Evolutionary conservation across 768 basidiomycete genomes (phyloP), one percentile per base, ranked within the genome.

Genomic region (Ephemerocybe angulata): DNA sequence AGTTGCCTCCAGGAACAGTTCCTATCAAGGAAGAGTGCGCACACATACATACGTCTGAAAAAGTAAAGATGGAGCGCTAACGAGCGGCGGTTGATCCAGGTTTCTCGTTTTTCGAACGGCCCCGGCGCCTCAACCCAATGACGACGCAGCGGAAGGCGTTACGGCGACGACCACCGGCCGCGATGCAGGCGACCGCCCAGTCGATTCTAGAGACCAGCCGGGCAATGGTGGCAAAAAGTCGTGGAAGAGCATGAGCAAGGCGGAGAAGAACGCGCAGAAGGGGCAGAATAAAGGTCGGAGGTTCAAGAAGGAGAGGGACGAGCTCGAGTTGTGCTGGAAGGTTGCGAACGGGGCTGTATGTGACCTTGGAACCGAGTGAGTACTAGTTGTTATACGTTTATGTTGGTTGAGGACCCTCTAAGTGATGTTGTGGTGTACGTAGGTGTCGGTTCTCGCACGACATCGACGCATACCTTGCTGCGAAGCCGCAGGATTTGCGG

Each of bases 361-460:
- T 64, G 85, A 88, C 58, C 83, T 83, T 60, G 89, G 88, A 19
- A 70, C 76, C 50, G 76, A 84, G 84, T 87, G 48, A 27, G 48
- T 33, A 30, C 19, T 6, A 6, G 17, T 7, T 29, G 17, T 41
- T 27, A 6, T 53, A 22, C 6, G 46, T 50, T 49, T 52, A 37
- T 22, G 44, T n/a, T 40, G 47, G 3, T 43, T 51, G 8, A 3
- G n/a, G n/a, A n/a, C 17, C 54, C 25, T n/a, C 25, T 40, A n/a
- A n/a, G n/a, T n/a, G n/a, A n/a, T n/a, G n/a, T n/a, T n/a, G 38
- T 5, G 49, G 2, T 28, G n/a, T 37, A 24, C 24, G 38, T 56
- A 88, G 88, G 50, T 97, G 95, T 65, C 83, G 85, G 17, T 87
- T 82, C 64, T 84, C 83, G 3, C 95, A 98, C 68, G 87, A 93